Evolutionary conservation across 2,329 filamentous ascomycete genomes (phyloP).

Genomic region (Colletotrichum orchidophilum): DNA sequence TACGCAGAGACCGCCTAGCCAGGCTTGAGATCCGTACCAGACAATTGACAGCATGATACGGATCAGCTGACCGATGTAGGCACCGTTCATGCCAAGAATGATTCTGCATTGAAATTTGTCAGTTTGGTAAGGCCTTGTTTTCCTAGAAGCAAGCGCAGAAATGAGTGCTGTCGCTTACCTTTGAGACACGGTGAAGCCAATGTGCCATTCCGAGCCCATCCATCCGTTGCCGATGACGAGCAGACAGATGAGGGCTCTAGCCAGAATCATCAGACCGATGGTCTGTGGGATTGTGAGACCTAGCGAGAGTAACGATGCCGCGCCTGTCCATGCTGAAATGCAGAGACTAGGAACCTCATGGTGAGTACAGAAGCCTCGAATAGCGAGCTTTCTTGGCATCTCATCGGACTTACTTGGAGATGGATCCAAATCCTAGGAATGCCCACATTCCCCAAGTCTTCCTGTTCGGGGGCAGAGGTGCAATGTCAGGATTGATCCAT

Average conservation of each 20-base stretch:
- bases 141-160: neutral
- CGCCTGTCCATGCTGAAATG: slow-evolving; percentile 35
- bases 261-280: slow-evolving; percentile 36
- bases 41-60: slow-evolving; percentile 51
- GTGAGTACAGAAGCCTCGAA: neutral
- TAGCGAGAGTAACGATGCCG: slow-evolving; percentile 31
- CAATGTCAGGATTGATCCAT: slow-evolving; percentile 58
- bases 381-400: neutral
- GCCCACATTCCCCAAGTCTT: slow-evolving; percentile 52
- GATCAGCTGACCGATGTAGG: slow-evolving; percentile 49
- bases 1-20: slow-evolving; percentile 36
- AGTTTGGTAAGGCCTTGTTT: neutral
- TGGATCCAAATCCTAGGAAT: slow-evolving; percentile 35
- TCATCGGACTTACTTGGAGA: slow-evolving; percentile 30
- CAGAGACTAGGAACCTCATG: slow-evolving; percentile 12
- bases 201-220: slow-evolving; percentile 42
- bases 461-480: slow-evolving; percentile 51
- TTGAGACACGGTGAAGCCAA: slow-evolving; percentile 49
- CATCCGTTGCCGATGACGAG: slow-evolving; percentile 38
- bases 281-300: slow-evolving; percentile 35
- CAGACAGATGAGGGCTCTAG: slow-evolving; percentile 30
- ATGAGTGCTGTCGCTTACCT: slow-evolving; percentile 42
- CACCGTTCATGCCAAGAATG: slow-evolving; percentile 48
- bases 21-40: slow-evolving; percentile 49
- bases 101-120: neutral